A percentile compares a stretch with the other conserved stretches of the same genome.
phyloP scores from a whole-genome alignment of 306 rosid genomes.

The Carpinus viminea region DNA sequence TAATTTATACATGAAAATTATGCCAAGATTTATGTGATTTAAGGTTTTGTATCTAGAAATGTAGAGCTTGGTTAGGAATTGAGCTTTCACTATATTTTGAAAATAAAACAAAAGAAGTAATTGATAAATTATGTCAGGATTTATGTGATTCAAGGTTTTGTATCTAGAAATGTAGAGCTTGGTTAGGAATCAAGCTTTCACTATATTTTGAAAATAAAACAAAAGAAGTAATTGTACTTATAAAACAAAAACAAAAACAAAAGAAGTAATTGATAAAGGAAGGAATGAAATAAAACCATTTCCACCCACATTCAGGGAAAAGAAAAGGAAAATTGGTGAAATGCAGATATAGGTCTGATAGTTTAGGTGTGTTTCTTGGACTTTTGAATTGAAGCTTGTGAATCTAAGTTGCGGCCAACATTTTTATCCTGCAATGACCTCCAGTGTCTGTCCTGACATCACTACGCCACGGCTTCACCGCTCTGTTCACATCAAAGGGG shows the following conservation, averaged over 20 bases:
- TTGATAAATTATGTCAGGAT: too few species aligned
- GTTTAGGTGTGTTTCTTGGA: not conserved
- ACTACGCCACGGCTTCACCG: not conserved
- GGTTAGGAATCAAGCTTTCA: too few species aligned
- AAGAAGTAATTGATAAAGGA: not conserved
- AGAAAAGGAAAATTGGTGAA: not conserved
- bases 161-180: too few species aligned
- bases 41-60: too few species aligned
- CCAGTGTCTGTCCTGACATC: not conserved
- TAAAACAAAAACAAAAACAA: not conserved
- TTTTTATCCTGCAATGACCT: not conserved
- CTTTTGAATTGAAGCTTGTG: not conserved
- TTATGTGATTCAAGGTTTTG: too few species aligned
- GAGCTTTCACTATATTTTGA: not conserved
- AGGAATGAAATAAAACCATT: not conserved
- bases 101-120: not conserved
- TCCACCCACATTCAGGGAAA: not conserved
- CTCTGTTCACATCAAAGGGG: not conserved
- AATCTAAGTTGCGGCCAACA: not conserved
- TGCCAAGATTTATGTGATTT: not conserved
- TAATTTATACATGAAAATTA: not conserved
- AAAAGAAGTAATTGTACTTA: too few species aligned
- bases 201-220: too few species aligned
- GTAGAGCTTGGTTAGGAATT: not conserved
- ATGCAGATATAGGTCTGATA: not conserved